Evolutionary conservation across 139 green algal genomes (phyloP).

Genomic region (Auxenochlorella protothecoides): DNA sequence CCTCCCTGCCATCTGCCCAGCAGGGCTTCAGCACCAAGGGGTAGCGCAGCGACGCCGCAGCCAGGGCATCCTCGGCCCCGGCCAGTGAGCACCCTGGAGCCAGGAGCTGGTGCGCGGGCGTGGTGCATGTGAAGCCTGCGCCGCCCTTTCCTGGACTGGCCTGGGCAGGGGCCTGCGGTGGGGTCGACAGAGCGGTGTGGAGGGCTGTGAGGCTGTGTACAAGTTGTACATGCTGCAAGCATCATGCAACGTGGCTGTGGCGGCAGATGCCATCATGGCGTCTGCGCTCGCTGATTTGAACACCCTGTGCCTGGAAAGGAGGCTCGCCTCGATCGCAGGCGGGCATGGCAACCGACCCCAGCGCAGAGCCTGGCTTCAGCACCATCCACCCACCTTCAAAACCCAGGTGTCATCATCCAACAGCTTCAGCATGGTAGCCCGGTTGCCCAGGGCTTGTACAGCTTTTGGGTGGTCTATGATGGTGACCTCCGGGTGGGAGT

Average conservation of each 20-base stretch:
- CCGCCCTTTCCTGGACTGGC: neutral
- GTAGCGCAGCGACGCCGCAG: slow-evolving; percentile 25
- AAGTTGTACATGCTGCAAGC: neutral
- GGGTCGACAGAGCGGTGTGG: too few relatives aligned
- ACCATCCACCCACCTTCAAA: slow-evolving; percentile 7
- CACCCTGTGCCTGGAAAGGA: neutral
- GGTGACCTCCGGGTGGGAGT: too few relatives aligned
- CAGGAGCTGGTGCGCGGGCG: slow-evolving; percentile 1
- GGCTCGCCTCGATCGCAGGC: too few relatives aligned
- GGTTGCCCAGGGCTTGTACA: slow-evolving; percentile 20
- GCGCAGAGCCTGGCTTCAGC: neutral
- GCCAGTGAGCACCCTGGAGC: neutral
- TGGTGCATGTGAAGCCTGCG: too few relatives aligned
- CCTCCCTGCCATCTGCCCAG: slow-evolving; percentile 66
- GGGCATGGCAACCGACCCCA: too few relatives aligned
- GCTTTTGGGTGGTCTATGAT: slow-evolving; percentile 8
- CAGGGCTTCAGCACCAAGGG: slow-evolving; percentile 75
- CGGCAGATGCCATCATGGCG: neutral
- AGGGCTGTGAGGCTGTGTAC: too few relatives aligned
- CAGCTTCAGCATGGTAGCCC: slow-evolving; percentile 20
- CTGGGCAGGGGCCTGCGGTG: too few relatives aligned
- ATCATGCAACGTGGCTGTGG: neutral
- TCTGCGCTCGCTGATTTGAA: neutral
- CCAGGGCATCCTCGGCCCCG: slow-evolving; percentile 19
- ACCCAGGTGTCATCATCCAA: slow-evolving; percentile 22